phyloP scores from a whole-genome alignment of 257 asterid species.

The Solanum paucissectum region DNA sequence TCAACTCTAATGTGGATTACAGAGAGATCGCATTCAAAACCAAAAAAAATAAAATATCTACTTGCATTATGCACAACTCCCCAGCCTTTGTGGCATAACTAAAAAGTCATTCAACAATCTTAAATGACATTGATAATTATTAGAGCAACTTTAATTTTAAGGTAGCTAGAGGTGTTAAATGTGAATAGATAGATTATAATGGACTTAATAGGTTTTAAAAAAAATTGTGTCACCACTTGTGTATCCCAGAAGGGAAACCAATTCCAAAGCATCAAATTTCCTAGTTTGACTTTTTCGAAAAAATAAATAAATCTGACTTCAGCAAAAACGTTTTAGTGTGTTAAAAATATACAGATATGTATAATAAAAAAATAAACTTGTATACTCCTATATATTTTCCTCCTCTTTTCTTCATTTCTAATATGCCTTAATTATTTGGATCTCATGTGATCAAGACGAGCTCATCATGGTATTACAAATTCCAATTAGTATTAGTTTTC shows the following conservation, averaged over 20 bases:
- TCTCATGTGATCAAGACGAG: neutral
- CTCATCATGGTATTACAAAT: neutral
- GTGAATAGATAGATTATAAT: too few species aligned
- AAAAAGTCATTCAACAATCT: neutral
- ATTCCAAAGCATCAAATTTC: neutral
- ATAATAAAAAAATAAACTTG: neutral
- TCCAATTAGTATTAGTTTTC: neutral
- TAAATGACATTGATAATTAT: neutral
- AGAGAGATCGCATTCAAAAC: too few species aligned
- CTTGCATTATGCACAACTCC: neutral
- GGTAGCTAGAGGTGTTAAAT: neutral
- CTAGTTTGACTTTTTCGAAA: neutral
- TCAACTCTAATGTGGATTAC: neutral
- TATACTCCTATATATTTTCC: neutral
- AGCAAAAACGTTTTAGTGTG: neutral
- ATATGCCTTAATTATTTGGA: neutral
- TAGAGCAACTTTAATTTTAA: neutral
- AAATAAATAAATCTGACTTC: neutral
- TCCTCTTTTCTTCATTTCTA: neutral
- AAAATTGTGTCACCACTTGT: neutral
- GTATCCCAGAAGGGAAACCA: neutral
- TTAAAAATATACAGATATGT: neutral
- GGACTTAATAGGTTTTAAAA: neutral
- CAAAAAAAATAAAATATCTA: neutral
- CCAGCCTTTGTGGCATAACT: neutral